Percentiles rank a stretch among this genome's conserved stretches.
These are phyloP conservation scores for Fonsecaea pedrosoi DNA, from an alignment of 2,329 filamentous ascomycete genomes.

Conservation along the genomic window DNA sequence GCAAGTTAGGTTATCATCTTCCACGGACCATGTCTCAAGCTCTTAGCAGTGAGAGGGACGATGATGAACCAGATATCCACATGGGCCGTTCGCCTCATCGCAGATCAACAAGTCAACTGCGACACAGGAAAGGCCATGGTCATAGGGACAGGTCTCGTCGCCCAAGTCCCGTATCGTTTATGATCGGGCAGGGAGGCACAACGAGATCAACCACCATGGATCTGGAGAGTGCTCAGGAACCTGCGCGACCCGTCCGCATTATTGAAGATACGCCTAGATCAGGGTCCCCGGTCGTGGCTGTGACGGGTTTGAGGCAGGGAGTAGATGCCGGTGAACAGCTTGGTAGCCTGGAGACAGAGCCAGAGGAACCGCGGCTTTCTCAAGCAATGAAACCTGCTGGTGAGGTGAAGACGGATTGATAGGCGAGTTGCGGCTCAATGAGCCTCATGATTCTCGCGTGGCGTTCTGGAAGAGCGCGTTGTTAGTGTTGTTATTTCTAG, in stretches of 20 bases:
- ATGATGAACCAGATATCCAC: constrained; percentile 23
- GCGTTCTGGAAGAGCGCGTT: neutral
- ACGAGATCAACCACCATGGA: constrained; percentile 1
- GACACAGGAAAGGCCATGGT: constrained; percentile 21
- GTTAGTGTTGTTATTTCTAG: neutral
- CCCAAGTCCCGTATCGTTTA: constrained; percentile 25
- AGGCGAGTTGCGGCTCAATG: neutral
- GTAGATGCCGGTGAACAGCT: neutral
- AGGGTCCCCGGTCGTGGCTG: neutral
- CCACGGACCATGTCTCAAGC: constrained; percentile 54
- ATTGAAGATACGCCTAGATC: constrained; percentile 22
- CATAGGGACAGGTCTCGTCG: constrained; percentile 10
- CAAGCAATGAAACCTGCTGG: neutral
- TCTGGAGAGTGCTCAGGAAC: constrained; percentile 23
- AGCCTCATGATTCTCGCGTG: neutral
- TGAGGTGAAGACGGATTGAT: neutral
- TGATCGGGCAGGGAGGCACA: constrained; percentile 15
- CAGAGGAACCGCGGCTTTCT: neutral
- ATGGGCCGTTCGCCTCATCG: constrained; percentile 8
- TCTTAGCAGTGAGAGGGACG: constrained; percentile 49
- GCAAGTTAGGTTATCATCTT: constrained; percentile 56
- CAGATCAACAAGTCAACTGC: constrained; percentile 17
- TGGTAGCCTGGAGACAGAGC: neutral
- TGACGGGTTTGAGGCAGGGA: neutral
- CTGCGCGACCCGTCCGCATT: constrained; percentile 27